A percentile compares a stretch with the other conserved stretches of the same genome.
Conservation (phyloP, 164 flowering plant genomes). For the Paratinospora sagittata region DNA sequence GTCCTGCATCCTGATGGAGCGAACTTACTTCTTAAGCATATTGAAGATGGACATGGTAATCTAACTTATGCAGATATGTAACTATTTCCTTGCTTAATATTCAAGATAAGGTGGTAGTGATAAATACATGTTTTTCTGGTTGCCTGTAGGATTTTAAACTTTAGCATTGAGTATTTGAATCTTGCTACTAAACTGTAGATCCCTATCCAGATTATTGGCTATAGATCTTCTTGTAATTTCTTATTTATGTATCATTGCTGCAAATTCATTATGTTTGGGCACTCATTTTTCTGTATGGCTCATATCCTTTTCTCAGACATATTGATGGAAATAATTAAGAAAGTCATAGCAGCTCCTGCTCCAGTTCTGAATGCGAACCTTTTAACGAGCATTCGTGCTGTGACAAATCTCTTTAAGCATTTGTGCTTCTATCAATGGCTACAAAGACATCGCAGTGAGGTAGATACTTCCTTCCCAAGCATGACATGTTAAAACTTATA, state of each 20-base stretch:
- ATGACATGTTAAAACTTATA: not conserved
- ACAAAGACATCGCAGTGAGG: conserved; percentile 65
- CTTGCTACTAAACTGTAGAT: not conserved
- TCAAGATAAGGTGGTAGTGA: not conserved
- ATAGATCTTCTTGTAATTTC: conserved; percentile 13
- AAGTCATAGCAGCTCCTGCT: conserved; percentile 48
- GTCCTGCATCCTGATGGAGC: conserved; percentile 89
- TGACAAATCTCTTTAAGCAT: conserved; percentile 76
- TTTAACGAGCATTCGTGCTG: conserved; percentile 62
- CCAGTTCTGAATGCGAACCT: conserved; percentile 52
- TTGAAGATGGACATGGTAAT: conserved; percentile 54
- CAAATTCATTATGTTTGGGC: not conserved
- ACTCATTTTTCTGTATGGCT: not conserved
- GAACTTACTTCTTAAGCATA: conserved; percentile 40
- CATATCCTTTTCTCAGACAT: conserved; percentile 40
- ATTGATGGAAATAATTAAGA: conserved; percentile 58
- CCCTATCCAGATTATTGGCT: not conserved
- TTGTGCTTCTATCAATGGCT: conserved; percentile 60
- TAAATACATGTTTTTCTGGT: not conserved
- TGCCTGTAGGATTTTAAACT: not conserved
- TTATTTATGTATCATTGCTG: not conserved
- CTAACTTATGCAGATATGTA: not conserved
- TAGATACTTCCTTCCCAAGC: conserved; percentile 17
- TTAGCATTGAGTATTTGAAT: not conserved
- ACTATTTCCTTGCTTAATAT: not conserved